phyloP scores from a whole-genome alignment of 192 early-diverging fungal genomes.

The Entophlyctis helioformis region DNA sequence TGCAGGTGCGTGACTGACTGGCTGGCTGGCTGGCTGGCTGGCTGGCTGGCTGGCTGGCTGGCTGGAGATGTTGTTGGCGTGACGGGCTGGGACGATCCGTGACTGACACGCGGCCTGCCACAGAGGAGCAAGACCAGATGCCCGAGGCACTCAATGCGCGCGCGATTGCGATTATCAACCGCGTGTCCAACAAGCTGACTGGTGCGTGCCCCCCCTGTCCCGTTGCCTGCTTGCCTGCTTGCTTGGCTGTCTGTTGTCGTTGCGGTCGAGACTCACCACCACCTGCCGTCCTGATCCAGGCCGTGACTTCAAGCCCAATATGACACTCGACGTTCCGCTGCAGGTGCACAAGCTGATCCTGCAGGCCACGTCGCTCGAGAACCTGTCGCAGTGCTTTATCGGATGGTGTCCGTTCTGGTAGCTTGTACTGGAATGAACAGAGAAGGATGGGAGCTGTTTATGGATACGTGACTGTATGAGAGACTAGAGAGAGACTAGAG shows the following conservation, averaged over 20 bases:
- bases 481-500: too few relatives aligned
- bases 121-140: constrained; percentile 33
- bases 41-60: too few relatives aligned
- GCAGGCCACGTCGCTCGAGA: constrained; percentile 82
- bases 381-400: constrained; percentile 61
- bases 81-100: background rate
- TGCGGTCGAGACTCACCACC: background rate
- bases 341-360: constrained; percentile 84
- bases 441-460: too few relatives aligned
- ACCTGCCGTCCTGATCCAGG: constrained; percentile 25
- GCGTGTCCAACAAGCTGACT: constrained; percentile 87
- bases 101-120: too few relatives aligned
- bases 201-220: constrained; percentile 21
- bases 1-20: too few relatives aligned
- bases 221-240: too few relatives aligned
- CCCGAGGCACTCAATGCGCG: constrained; percentile 60
- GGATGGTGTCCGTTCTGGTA: constrained; percentile 36
- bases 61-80: background rate
- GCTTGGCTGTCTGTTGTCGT: too few relatives aligned
- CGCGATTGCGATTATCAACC: constrained; percentile 73
- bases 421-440: too few relatives aligned
- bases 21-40: too few relatives aligned
- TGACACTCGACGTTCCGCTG: constrained; percentile 60
- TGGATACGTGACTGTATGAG: too few relatives aligned
- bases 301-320: constrained; percentile 77